Percentiles rank a stretch among this genome's conserved stretches.
These are phyloP conservation scores for Tetragonia tetragonoides DNA, from an alignment of 148 eudicot species.

Conservation along the genomic window DNA sequence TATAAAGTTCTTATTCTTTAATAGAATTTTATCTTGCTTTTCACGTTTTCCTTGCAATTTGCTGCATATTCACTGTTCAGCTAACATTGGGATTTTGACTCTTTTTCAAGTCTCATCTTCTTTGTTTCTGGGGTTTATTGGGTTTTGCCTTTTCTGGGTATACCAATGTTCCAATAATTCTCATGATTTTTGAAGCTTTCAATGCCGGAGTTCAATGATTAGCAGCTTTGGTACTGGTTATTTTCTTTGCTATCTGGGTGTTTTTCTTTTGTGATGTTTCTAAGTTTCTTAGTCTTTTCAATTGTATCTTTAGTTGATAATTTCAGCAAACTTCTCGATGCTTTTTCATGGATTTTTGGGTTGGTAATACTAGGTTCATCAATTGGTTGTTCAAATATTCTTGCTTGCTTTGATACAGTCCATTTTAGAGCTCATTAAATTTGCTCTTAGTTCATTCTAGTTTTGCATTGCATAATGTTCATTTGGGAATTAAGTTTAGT, in stretches of 20 bases:
- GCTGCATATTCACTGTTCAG: background rate
- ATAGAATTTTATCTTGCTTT: background rate
- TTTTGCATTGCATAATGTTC: background rate
- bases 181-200: background rate
- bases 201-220: background rate
- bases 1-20: background rate
- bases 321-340: background rate
- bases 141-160: background rate
- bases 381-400: background rate
- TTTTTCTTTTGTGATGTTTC: background rate
- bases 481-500: background rate
- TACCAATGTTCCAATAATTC: background rate
- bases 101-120: background rate
- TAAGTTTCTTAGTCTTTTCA: background rate
- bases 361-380: background rate
- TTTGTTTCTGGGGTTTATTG: constrained; percentile 4
- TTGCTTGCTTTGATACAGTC: background rate
- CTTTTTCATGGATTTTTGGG: background rate
- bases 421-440: background rate
- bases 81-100: background rate
- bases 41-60: constrained; percentile 6
- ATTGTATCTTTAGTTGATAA: background rate
- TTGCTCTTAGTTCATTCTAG: background rate
- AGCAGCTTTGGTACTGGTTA: background rate
- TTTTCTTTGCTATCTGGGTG: background rate